Percentiles rank a stretch among this genome's conserved stretches.
Evolutionary conservation across 768 basidiomycete species (phyloP).

Genomic region (Gymnopilus junonius): DNA sequence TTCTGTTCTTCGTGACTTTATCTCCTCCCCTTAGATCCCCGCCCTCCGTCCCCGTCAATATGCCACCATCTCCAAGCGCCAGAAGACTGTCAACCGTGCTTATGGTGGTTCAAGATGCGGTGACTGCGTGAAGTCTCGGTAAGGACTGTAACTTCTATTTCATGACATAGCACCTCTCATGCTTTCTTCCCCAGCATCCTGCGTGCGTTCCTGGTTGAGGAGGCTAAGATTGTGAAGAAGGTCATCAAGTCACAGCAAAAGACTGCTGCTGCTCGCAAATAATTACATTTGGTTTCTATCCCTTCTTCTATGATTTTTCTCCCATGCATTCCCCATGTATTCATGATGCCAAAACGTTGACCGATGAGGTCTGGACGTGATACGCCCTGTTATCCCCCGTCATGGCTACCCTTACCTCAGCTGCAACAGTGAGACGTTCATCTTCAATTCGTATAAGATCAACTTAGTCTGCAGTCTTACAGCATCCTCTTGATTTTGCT

Average conservation of each 20-base stretch:
- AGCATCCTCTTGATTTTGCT: no score
- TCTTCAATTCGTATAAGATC: no score
- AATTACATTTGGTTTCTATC: constrained; percentile 26
- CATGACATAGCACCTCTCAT: constrained; percentile 1
- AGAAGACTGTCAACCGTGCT: constrained; percentile 95
- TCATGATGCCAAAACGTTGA: constrained; percentile 22
- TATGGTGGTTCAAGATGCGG: constrained; percentile 99
- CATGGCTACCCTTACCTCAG: not conserved
- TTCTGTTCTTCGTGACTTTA: not conserved
- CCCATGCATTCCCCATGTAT: constrained; percentile 26
- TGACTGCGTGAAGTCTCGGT: constrained; percentile 95
- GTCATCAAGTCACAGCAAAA: constrained; percentile 94
- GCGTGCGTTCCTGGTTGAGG: constrained; percentile 98
- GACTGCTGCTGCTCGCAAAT: constrained; percentile 44
- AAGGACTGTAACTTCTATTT: constrained; percentile 29
- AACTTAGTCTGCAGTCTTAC: no score
- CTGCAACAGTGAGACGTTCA: no score
- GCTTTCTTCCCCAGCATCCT: constrained; percentile 67
- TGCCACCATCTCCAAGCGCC: constrained; percentile 94
- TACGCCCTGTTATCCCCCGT: no score
- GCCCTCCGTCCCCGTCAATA: constrained; percentile 96
- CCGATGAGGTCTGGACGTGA: constrained; percentile 13
- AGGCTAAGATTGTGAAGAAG: constrained; percentile 99
- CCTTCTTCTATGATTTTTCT: constrained; percentile 23
- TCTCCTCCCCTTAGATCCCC: constrained; percentile 64